A percentile compares a stretch with the other conserved stretches of the same genome.
Conservation (phyloP, 768 basidiomycete species). For the Strobilomyces echinocephalus region DNA sequence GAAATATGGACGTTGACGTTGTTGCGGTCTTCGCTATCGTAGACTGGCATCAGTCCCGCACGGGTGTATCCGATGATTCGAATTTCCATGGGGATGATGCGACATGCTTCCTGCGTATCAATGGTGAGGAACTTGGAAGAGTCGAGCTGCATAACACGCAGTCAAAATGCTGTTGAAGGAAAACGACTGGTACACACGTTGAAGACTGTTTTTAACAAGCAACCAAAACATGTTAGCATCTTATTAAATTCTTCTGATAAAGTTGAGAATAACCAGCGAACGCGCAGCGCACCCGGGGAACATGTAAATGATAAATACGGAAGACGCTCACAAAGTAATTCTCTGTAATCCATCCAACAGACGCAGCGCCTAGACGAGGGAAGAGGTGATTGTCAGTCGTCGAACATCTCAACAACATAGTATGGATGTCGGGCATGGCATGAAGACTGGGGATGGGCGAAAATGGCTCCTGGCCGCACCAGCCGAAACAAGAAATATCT, state of each 20-base stretch:
- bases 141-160: constrained; percentile 16
- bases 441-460: too few relatives aligned
- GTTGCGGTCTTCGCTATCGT: constrained; percentile 1
- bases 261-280: not conserved
- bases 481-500: not conserved
- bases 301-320: not conserved
- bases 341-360: constrained; percentile 57
- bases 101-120: constrained; percentile 40
- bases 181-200: constrained; percentile 11
- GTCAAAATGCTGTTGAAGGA: not conserved
- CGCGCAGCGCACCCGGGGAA: too few relatives aligned
- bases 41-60: constrained; percentile 19
- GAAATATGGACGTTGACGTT: constrained; percentile 17
- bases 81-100: constrained; percentile 52
- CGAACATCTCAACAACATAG: not conserved
- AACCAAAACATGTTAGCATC: not conserved
- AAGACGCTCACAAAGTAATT: constrained; percentile 43
- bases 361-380: constrained; percentile 41
- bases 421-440: too few relatives aligned
- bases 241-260: not conserved
- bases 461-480: not conserved
- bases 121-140: constrained; percentile 28
- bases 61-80: constrained; percentile 36
- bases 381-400: constrained; percentile 2
- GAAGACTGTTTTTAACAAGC: constrained; percentile 15